Percentiles rank a stretch among this genome's conserved stretches.
These are phyloP conservation scores for Rutstroemia sp. DNA, from an alignment of 2,329 filamentous ascomycete species.

Conservation along the genomic window DNA sequence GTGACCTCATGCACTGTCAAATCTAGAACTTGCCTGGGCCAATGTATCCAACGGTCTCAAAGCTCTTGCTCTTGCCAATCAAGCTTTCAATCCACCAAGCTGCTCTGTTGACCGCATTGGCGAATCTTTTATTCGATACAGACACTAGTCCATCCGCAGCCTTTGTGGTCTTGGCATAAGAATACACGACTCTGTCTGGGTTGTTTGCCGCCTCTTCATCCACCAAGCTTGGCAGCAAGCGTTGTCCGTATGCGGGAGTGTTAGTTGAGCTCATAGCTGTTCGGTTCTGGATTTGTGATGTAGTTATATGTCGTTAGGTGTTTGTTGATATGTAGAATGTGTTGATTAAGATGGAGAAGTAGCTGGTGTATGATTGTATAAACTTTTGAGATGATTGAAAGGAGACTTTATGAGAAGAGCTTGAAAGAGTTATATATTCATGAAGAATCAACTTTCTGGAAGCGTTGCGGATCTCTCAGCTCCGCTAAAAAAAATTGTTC, in stretches of 20 bases:
- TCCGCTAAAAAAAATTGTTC: no score
- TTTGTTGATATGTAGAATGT: background rate
- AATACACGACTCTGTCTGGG: background rate
- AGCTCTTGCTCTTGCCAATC: slow-evolving; percentile 17
- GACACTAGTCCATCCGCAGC: slow-evolving; percentile 9
- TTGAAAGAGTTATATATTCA: no score
- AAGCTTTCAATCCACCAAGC: slow-evolving; percentile 14
- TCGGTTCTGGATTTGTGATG: background rate
- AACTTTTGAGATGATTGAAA: no score
- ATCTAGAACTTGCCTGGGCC: slow-evolving; percentile 4
- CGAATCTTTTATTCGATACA: slow-evolving; percentile 13
- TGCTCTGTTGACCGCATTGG: slow-evolving; percentile 15
- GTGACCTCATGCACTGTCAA: no score
- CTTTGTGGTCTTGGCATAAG: slow-evolving; percentile 1
- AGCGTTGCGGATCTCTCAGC: no score
- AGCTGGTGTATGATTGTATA: no score
- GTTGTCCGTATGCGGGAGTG: slow-evolving; percentile 1
- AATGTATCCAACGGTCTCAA: slow-evolving; percentile 8
- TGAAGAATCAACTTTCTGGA: no score
- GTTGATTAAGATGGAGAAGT: background rate
- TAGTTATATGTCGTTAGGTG: background rate
- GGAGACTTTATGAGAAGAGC: no score
- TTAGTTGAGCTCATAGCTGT: slow-evolving; percentile 1
- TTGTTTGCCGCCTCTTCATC: slow-evolving; percentile 2
- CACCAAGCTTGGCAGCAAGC: slow-evolving; percentile 1